Base-by-base conservation (phyloP, 257 asterid genomes). In the Nicotiana tomentosiformis region DNA sequence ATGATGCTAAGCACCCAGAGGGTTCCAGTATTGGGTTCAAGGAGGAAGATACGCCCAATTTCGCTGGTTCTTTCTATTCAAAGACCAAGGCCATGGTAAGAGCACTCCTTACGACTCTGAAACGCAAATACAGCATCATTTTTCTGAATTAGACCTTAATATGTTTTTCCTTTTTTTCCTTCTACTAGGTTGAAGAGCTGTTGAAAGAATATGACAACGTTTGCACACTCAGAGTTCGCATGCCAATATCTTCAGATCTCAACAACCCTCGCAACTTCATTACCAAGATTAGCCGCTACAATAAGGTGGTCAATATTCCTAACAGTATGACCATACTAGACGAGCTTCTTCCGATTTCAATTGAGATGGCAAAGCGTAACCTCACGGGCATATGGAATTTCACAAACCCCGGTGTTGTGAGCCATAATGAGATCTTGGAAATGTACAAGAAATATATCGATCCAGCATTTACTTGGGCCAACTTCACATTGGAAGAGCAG, bases 31-130 rank as follows among this genome's bases (percentile, higher is more conserved):
- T 83, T 55, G 86, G 86, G 30, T 83, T 83, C 82, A 83, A 83
- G 66, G 86, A 83, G 72, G 80, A 83, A 55, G 86, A 83, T 29
- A 78, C 29, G 12, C 83, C 86, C 80, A 83, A 83, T 66, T 83
- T 83, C 65, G 53, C 43, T 10, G 86, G 83, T 37, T 83, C 86
- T 66, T 83, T 83, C 86, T 83, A 83, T 83, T 83, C 86, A 20
- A 83, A 83, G 80, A 83, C 86, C 67, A 83, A 83, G 80, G 86
- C 86, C 70, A 83, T 83, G 86, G 86, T 83, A 83, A 83, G 33
- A 83, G 33, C 80, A 37, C 61, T 26, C 51, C 16, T 64, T 49
- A 23, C 10, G 26, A 67, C 17, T 43, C 64, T 49, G 68, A 68
- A 4, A 51, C 43, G 14, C 43, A 26, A 43, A 60, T 5, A 39